Base-by-base conservation (phyloP, 306 rosid genomes). In the Quercus variabilis region DNA sequence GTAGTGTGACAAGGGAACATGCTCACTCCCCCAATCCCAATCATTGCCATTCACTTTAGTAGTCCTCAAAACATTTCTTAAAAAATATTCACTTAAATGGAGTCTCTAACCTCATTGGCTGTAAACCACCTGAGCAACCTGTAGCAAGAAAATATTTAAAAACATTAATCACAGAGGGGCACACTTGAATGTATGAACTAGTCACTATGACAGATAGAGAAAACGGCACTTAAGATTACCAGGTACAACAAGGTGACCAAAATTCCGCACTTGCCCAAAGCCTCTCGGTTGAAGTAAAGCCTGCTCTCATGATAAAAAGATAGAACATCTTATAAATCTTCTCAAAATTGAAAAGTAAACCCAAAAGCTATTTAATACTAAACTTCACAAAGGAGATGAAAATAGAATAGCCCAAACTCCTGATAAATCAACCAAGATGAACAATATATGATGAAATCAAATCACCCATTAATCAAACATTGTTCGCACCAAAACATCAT, bases 91-190 rank as follows among this genome's bases (percentile, higher is more conserved):
- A 23, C 5, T 69, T 38, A 38, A 69, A n/a, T 69, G 25, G 79
- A 4, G 56, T 65, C 69, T 86, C 93, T 77, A 79, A 93, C 98
- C 94, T 90, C 35, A 55, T 65, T 21, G 85, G 81, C 75, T 80
- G 75, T 43, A 78, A 72, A 77, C 86, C 85, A 75, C 69, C 69
- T 65, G 75, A 71, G 80, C 89, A 46, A 74, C 94, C 98, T 91
- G 90, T 58, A 81, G 54, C 35, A 76, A 68, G 41, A 79, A 76
- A 33, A 70, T 52, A 41, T 15, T 35, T 35, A 52, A 52, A 62
- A 59, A 64, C 52, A 62, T 41, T 65, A 82, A 76, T 78, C 76
- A 60, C 58, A 69, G 23, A 72, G 55, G 57, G 30, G 70, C 51
- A 51, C 8, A 62, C 21, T 65, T 68, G 67, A 58, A 17, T 46